These are phyloP conservation scores for Mycena belliarum DNA, from an alignment of 768 basidiomycete genomes.

Conservation along the genomic window DNA sequence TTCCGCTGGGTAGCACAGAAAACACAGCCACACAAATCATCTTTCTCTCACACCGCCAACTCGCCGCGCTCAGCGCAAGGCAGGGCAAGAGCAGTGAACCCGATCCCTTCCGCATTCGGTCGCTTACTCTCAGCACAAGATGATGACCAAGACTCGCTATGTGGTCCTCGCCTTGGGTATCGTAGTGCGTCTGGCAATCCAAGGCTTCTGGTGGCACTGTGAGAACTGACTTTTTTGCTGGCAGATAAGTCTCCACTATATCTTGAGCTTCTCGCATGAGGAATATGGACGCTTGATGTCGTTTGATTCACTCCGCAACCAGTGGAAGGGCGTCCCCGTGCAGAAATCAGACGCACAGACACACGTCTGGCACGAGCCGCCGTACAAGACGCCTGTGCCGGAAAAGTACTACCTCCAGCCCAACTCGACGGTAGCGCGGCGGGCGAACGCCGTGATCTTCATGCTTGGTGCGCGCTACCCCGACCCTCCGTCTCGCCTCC, in stretches of 20 bases:
- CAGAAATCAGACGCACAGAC: conserved; percentile 21
- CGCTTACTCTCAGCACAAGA: conserved; percentile 27
- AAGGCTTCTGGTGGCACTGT: background rate
- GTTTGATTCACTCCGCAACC: conserved; percentile 42
- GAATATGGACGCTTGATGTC: conserved; percentile 63
- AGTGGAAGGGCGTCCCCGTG: conserved; percentile 20
- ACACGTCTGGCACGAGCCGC: conserved; percentile 35
- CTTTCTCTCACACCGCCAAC: too few relatives aligned
- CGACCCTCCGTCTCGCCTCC: background rate
- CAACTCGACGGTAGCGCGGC: conserved; percentile 42
- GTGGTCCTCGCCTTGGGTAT: conserved; percentile 50
- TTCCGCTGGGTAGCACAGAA: too few relatives aligned
- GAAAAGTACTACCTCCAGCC: conserved; percentile 54
- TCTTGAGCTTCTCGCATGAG: conserved; percentile 66
- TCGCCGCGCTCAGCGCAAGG: too few relatives aligned
- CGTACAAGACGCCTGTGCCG: conserved; percentile 59
- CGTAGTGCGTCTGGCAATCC: conserved; percentile 24
- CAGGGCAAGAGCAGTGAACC: too few relatives aligned
- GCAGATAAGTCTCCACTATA: conserved; percentile 56
- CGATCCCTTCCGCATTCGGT: too few relatives aligned
- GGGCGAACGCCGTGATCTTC: conserved; percentile 82
- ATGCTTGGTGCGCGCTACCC: conserved; percentile 53
- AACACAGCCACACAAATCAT: too few relatives aligned
- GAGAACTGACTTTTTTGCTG: background rate
- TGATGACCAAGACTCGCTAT: conserved; percentile 61